Evolutionary conservation across 2,329 filamentous ascomycete species (phyloP).

Genomic region (Dryadomyces quercus-mongolicae): DNA sequence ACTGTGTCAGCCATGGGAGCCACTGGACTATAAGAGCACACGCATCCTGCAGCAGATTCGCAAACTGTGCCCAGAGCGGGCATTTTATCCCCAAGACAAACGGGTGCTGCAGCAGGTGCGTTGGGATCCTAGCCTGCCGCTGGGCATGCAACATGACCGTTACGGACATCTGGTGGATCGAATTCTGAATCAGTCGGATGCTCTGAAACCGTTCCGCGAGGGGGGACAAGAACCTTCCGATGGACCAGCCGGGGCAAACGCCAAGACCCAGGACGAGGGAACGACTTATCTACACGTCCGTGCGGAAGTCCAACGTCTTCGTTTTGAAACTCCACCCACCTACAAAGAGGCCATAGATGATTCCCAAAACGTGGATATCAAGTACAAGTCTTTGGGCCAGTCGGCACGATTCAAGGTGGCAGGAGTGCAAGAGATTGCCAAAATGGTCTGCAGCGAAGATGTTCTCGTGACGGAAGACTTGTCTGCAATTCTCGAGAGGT

Average conservation of each 20-base stretch:
- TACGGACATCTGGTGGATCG: conserved; percentile 17
- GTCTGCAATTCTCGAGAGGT: background rate
- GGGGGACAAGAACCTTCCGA: background rate
- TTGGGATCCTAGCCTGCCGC: conserved; percentile 21
- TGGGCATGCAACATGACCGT: conserved; percentile 25
- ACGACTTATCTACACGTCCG: background rate
- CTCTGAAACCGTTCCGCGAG: conserved; percentile 11
- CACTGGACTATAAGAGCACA: conserved; percentile 10
- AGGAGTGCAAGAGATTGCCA: background rate
- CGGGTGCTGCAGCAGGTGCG: conserved; percentile 21
- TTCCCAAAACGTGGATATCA: background rate
- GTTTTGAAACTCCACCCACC: conserved; percentile 4
- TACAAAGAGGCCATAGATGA: background rate
- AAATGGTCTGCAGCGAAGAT: background rate
- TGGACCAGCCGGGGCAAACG: background rate
- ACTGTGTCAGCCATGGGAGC: conserved; percentile 35
- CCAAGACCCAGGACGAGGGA: background rate
- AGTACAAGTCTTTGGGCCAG: conserved; percentile 4
- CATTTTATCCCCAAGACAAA: conserved; percentile 24
- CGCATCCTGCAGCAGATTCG: conserved; percentile 14
- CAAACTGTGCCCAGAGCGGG: conserved; percentile 17
- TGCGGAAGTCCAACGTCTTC: conserved; percentile 6
- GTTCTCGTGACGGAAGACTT: background rate
- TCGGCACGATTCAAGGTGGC: background rate
- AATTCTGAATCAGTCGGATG: conserved; percentile 20